These are phyloP conservation scores for Phytophthora pisi DNA, from an alignment of 352 stramenopile genomes.

Conservation along the genomic window DNA sequence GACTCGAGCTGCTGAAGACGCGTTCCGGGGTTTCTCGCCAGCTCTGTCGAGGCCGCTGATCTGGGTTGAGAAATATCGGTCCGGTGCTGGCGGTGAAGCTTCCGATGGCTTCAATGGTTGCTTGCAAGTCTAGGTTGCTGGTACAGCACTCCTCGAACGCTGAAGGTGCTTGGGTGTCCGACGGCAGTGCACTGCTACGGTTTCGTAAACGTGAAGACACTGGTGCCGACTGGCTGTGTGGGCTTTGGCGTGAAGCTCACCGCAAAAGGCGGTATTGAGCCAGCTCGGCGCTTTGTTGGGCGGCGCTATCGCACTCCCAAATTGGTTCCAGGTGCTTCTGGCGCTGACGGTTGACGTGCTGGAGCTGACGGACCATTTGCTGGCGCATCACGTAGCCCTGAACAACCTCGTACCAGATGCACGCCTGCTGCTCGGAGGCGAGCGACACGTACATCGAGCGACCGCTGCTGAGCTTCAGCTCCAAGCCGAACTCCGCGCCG, in stretches of 20 bases:
- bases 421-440: slow-evolving; percentile 58
- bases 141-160: slow-evolving; percentile 16
- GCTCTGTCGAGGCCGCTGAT: background rate
- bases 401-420: slow-evolving; percentile 69
- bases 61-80: background rate
- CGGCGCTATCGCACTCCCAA: slow-evolving; percentile 42
- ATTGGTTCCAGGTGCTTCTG: slow-evolving; percentile 50
- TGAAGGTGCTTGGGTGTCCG: slow-evolving; percentile 13
- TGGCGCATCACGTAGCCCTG: slow-evolving; percentile 49
- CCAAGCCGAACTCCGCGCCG: slow-evolving; percentile 56
- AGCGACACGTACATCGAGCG: slow-evolving; percentile 54
- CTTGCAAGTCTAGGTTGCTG: slow-evolving; percentile 7
- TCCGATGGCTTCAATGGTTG: slow-evolving; percentile 35
- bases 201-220: background rate
- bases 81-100: slow-evolving; percentile 20
- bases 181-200: background rate
- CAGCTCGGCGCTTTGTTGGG: slow-evolving; percentile 27
- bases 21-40: background rate
- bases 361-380: slow-evolving; percentile 44
- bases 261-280: slow-evolving; percentile 26
- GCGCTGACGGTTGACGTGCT: slow-evolving; percentile 45
- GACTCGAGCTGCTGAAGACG: background rate
- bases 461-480: slow-evolving; percentile 54
- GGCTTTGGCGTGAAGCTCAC: slow-evolving; percentile 3
- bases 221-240: slow-evolving; percentile 1